phyloP scores from a whole-genome alignment of 306 rosid genomes.

The Rosa chinensis region DNA sequence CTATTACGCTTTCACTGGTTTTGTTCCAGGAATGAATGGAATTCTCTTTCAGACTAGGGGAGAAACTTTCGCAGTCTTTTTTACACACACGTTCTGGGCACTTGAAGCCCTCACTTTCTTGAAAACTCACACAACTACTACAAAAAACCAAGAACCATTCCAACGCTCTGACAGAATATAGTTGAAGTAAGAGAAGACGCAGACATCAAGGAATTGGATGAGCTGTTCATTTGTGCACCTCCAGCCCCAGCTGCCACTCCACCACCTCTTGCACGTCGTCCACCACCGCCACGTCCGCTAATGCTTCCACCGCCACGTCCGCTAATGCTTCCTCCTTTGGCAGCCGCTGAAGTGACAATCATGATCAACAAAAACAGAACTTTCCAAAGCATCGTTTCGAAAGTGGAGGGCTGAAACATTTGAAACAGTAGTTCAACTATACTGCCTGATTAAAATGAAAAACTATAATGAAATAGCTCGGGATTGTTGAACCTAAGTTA shows the following conservation, averaged over 20 bases:
- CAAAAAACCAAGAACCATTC: too few relatives aligned
- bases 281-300: background rate
- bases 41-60: too few relatives aligned
- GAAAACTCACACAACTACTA: too few relatives aligned
- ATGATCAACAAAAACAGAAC: background rate
- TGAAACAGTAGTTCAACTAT: background rate
- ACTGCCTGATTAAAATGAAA: too few relatives aligned
- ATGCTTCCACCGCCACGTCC: too few relatives aligned
- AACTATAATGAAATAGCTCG: too few relatives aligned
- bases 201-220: background rate
- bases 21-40: too few relatives aligned
- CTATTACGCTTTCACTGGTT: too few relatives aligned
- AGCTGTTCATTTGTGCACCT: background rate
- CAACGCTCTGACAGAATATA: too few relatives aligned
- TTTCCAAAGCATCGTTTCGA: background rate
- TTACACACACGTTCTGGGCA: too few relatives aligned
- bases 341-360: background rate
- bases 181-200: background rate
- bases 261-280: background rate
- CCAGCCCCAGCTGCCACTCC: background rate
- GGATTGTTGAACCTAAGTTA: background rate
- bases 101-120: too few relatives aligned
- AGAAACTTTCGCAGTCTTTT: too few relatives aligned
- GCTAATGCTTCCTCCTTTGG: background rate
- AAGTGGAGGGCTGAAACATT: background rate